These are phyloP conservation scores for Ophioceras dolichostomum DNA, from an alignment of 2,329 filamentous ascomycete species.

Conservation along the genomic window DNA sequence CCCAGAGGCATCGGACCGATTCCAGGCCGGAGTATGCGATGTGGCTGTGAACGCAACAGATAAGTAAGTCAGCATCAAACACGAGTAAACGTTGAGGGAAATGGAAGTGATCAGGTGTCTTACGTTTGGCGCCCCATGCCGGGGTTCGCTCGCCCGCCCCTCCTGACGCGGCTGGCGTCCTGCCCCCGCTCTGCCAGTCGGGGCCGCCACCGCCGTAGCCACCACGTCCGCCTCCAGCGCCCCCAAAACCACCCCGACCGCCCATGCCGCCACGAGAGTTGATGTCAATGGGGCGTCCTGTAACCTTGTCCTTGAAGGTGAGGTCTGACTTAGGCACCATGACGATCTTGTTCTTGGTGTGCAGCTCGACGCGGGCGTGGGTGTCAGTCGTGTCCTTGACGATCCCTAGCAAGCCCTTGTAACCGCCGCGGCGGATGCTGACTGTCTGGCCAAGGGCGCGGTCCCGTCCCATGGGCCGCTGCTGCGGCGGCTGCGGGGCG, in stretches of 20 bases:
- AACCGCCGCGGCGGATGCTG: slow-evolving; percentile 71
- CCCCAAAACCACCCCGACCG: slow-evolving; percentile 29
- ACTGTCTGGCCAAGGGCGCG: slow-evolving; percentile 84
- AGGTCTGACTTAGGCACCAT: slow-evolving; percentile 72
- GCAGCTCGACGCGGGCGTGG: slow-evolving; percentile 79
- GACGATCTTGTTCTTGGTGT: slow-evolving; percentile 87
- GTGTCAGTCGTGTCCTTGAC: slow-evolving; percentile 89
- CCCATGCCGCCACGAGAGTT: slow-evolving; percentile 29
- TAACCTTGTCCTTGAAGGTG: slow-evolving; percentile 75
- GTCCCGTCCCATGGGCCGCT: slow-evolving; percentile 57
- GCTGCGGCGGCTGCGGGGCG: slow-evolving; percentile 57
- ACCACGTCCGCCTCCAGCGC: slow-evolving; percentile 7
- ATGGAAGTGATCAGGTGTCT: slow-evolving; percentile 27
- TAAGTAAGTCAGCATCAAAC: neutral
- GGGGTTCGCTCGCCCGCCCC: slow-evolving; percentile 59
- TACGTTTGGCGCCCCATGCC: slow-evolving; percentile 60
- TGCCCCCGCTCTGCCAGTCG: slow-evolving; percentile 52
- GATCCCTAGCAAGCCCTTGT: slow-evolving; percentile 88
- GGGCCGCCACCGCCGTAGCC: slow-evolving; percentile 23
- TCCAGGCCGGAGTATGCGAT: slow-evolving; percentile 51
- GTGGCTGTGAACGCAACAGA: slow-evolving; percentile 29
- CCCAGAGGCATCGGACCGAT: slow-evolving; percentile 36
- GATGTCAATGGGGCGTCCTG: slow-evolving; percentile 67
- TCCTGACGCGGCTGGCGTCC: slow-evolving; percentile 50
- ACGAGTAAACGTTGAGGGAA: neutral